Evolutionary conservation across 2,329 filamentous ascomycete genomes (phyloP), one percentile per base, ranked within the genome.

Genomic region (Talaromyces funiculosus): DNA sequence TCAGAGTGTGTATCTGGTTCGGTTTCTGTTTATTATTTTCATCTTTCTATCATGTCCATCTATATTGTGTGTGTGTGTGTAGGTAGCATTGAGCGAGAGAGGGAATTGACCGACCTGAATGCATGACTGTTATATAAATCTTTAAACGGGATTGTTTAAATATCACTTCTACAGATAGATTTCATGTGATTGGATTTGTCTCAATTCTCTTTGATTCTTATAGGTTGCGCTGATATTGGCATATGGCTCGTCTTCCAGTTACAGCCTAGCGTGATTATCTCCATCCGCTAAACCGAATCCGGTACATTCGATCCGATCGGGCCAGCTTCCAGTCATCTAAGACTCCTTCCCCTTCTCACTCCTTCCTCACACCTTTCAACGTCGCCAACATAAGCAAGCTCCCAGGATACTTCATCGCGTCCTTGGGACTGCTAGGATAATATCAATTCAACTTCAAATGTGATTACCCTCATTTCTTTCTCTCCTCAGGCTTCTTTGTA

Each of bases 401-500:
- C 47, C 18, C 47, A 33, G 18, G 29, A 31, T 18, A 51, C 5
- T 20, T 33, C 29, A 33, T 35, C 47, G 47, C 26, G 29, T 35
- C 29, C n/a, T 33, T 22, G 18, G n/a, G 18, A 22, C n/a, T 33
- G 47, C 47, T 20, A 20, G 9, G 29, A n/a, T 14, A 47, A 22
- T 5, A 9, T 49, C 45, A 51, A 51, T 51, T 51, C 47, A 54
- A 16, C 12, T 4, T 38, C 14, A 54, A 10, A 38, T 40, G 51
- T 38, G 51, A 54, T 40, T 42, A 53, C 29, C 22, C 16, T 53
- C 22, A 12, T 51, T 35, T 40, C 24, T 43, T 31, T 51, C 26
- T 12, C 4, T 20, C n/a, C 33, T 37, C 74, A 73, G 75, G 73
- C 73, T 76, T 75, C 73, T 77, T 75, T 53, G 57, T 59, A 59